A percentile compares a stretch with the other conserved stretches of the same genome.
phyloP scores from a whole-genome alignment of 495 filamentous ascomycete species.

The Aspergillus nanangensis region DNA sequence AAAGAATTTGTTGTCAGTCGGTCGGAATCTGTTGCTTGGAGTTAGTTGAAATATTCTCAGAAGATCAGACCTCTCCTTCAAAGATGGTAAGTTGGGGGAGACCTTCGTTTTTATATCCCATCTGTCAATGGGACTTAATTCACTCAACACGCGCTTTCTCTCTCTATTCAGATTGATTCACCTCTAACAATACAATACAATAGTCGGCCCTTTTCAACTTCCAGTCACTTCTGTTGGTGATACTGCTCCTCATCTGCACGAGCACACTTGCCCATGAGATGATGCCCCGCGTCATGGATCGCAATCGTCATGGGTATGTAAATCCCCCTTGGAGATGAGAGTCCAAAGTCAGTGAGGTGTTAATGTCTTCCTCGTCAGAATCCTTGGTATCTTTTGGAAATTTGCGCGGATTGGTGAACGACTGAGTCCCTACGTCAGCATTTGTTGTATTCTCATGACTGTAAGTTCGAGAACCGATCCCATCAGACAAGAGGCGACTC shows the following conservation, averaged over 20 bases:
- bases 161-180: too few species aligned
- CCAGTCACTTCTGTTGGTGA: slow-evolving; percentile 85
- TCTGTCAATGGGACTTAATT: too few species aligned
- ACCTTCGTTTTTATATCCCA: too few species aligned
- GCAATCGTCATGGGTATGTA: slow-evolving; percentile 81
- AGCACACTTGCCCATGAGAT: slow-evolving; percentile 87
- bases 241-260: slow-evolving; percentile 93
- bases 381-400: slow-evolving; percentile 95
- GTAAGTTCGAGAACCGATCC: slow-evolving; percentile 48
- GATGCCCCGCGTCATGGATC: slow-evolving; percentile 87
- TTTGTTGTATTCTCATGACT: slow-evolving; percentile 93
- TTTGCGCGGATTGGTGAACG: slow-evolving; percentile 90
- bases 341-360: background rate
- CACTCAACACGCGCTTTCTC: too few species aligned
- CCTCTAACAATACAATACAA: too few species aligned
- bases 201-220: slow-evolving; percentile 98
- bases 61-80: too few species aligned
- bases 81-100: too few species aligned
- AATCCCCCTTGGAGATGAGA: background rate
- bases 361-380: slow-evolving; percentile 38
- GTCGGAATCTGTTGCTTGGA: too few species aligned
- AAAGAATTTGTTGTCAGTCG: too few species aligned
- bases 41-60: too few species aligned
- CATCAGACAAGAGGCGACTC: background rate
- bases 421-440: slow-evolving; percentile 90